A percentile compares a stretch with the other conserved stretches of the same genome.
Conservation (phyloP, 2,329 filamentous ascomycete genomes). For the Sphaerulina musiva region DNA sequence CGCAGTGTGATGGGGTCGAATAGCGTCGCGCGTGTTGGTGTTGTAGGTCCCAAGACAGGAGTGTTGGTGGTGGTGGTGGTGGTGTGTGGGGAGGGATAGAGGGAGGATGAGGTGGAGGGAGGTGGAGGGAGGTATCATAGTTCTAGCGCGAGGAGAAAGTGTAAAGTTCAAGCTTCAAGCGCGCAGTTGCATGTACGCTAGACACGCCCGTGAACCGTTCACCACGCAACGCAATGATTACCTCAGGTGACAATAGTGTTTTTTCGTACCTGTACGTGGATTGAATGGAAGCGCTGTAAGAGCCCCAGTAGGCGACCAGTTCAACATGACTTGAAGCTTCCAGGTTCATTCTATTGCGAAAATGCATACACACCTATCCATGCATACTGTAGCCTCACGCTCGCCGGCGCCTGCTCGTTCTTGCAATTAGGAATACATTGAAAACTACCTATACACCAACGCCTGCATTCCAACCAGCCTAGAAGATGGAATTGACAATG, state of each 20-base stretch:
- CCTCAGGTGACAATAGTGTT: too few species aligned
- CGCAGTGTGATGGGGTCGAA: neutral
- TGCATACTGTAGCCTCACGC: constrained; percentile 5
- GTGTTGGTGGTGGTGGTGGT: neutral
- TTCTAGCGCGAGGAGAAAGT: neutral
- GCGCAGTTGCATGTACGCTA: neutral
- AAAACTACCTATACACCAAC: too few species aligned
- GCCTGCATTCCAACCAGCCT: neutral
- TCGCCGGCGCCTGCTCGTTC: neutral
- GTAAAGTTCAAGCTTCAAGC: neutral
- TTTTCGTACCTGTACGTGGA: neutral
- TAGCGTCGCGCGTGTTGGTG: neutral
- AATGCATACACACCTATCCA: neutral
- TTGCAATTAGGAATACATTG: neutral
- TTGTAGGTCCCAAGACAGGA: too few species aligned
- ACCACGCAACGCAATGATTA: neutral
- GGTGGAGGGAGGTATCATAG: neutral
- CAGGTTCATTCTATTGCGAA: neutral
- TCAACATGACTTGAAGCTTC: too few species aligned
- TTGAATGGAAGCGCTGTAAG: too few species aligned
- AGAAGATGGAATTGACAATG: constrained; percentile 25
- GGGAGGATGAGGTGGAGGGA: neutral
- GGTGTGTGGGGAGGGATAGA: neutral
- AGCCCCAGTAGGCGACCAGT: too few species aligned
- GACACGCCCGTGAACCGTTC: neutral